Evolutionary conservation across 805 yeast species (phyloP).

Genomic region (Scheffersomyces lignosus): DNA sequence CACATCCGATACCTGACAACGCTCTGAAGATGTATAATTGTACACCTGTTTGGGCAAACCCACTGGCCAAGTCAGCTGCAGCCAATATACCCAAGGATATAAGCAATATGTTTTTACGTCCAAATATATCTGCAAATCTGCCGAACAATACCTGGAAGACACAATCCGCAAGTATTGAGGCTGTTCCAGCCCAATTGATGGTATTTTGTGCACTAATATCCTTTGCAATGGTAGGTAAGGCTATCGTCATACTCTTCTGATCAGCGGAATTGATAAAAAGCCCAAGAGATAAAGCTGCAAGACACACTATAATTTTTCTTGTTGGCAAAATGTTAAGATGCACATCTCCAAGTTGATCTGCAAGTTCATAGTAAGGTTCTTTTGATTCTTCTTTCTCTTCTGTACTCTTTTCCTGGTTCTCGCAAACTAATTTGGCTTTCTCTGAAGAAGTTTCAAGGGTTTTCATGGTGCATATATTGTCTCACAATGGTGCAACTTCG

Average conservation of each 20-base stretch:
- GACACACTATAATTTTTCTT: slow-evolving; percentile 17
- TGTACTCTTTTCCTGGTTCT: too few species aligned
- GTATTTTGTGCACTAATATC: slow-evolving; percentile 19
- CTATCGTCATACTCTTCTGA: slow-evolving; percentile 22
- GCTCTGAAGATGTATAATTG: slow-evolving; percentile 52
- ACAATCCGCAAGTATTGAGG: slow-evolving; percentile 65
- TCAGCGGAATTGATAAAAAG: slow-evolving; percentile 21
- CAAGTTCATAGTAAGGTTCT: too few species aligned
- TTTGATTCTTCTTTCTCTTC: too few species aligned
- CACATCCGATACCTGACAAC: slow-evolving; percentile 59
- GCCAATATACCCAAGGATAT: slow-evolving; percentile 46
- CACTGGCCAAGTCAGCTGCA: slow-evolving; percentile 45
- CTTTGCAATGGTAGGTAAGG: slow-evolving; percentile 16
- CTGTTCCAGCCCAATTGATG: slow-evolving; percentile 66
- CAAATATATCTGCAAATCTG: slow-evolving; percentile 63
- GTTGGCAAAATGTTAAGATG: slow-evolving; percentile 21
- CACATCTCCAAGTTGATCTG: slow-evolving; percentile 19
- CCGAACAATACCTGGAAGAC: slow-evolving; percentile 78
- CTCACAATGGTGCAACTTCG: too few species aligned
- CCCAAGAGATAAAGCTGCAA: slow-evolving; percentile 17
- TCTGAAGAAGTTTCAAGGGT: too few species aligned
- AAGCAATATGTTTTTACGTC: slow-evolving; percentile 48
- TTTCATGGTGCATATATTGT: too few species aligned
- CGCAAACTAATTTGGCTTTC: too few species aligned
- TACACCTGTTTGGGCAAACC: slow-evolving; percentile 40